Conservation (phyloP, 2,329 filamentous ascomycete species). For the Sphaerulina vaccinii region DNA sequence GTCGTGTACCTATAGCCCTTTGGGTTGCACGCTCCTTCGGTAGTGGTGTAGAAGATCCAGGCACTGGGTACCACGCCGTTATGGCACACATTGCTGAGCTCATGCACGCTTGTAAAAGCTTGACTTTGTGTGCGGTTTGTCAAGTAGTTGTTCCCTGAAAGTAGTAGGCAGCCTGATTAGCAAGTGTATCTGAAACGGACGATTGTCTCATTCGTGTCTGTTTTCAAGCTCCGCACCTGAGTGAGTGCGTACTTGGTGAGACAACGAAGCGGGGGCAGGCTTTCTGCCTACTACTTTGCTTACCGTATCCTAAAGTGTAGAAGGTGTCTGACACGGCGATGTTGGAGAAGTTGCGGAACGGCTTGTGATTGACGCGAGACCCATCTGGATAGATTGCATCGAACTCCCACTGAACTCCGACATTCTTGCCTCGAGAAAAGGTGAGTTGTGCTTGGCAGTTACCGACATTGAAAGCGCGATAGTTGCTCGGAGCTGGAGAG, state of each 20-base stretch:
- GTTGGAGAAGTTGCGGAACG: constrained; percentile 4
- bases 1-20: constrained; percentile 1
- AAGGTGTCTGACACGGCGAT: constrained; percentile 4
- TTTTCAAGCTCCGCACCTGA: too few relatives aligned
- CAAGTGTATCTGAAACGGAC: too few relatives aligned
- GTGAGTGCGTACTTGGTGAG: too few relatives aligned
- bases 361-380: not conserved
- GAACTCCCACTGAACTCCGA: constrained; percentile 1
- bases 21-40: not conserved
- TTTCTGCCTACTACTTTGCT: too few relatives aligned
- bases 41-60: constrained; percentile 3
- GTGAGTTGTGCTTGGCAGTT: constrained; percentile 6
- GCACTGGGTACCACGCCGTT: not conserved
- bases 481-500: constrained; percentile 3
- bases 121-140: constrained; percentile 1
- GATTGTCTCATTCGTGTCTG: too few relatives aligned
- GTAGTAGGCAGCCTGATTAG: too few relatives aligned
- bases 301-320: constrained; percentile 6
- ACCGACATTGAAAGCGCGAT: constrained; percentile 5
- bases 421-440: constrained; percentile 3
- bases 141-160: constrained; percentile 9
- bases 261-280: too few relatives aligned
- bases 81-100: not conserved
- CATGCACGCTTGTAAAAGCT: constrained; percentile 7
- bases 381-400: constrained; percentile 8